Evolutionary conservation across 2,329 filamentous ascomycete genomes (phyloP).

Genomic region (Monascus ruber): DNA sequence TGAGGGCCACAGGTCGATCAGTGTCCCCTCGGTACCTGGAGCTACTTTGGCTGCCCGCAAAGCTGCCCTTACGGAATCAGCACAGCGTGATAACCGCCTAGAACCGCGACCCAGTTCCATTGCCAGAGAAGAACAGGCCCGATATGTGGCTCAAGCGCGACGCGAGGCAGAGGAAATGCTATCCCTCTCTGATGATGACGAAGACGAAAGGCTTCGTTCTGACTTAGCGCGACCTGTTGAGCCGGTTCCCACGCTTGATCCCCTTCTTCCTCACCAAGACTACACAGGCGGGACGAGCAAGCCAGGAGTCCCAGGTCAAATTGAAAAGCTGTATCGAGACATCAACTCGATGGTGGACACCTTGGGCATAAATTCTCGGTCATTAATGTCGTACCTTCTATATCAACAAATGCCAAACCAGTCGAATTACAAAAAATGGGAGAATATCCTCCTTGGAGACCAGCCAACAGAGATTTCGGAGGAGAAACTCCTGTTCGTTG

Average conservation of each 20-base stretch:
- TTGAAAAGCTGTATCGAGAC: constrained; percentile 39
- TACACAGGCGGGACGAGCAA: constrained; percentile 33
- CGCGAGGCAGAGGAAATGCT: constrained; percentile 21
- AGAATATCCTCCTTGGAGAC: constrained; percentile 28
- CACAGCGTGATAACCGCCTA: constrained; percentile 16
- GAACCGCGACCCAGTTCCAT: constrained; percentile 12
- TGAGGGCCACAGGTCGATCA: constrained; percentile 25
- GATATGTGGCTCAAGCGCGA: constrained; percentile 20
- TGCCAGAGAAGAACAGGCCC: constrained; percentile 16
- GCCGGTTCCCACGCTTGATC: constrained; percentile 33
- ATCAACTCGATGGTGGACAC: constrained; percentile 80
- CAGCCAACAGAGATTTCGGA: constrained; percentile 59
- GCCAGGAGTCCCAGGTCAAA: constrained; percentile 38
- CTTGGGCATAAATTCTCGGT: constrained; percentile 73
- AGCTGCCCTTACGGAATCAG: constrained; percentile 23
- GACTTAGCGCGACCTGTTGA: constrained; percentile 34
- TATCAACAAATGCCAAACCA: constrained; percentile 35
- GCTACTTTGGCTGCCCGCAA: constrained; percentile 31
- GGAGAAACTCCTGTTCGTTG: constrained; percentile 60
- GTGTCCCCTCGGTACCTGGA: constrained; percentile 26
- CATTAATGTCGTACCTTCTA: constrained; percentile 45
- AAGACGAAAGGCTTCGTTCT: constrained; percentile 36
- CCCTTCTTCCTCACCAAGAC: constrained; percentile 39
- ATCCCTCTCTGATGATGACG: constrained; percentile 34
- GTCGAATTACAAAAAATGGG: constrained; percentile 39